These are phyloP conservation scores for Cyberlindnera suaveolens DNA, from an alignment of 805 yeast genomes.

Conservation along the genomic window DNA sequence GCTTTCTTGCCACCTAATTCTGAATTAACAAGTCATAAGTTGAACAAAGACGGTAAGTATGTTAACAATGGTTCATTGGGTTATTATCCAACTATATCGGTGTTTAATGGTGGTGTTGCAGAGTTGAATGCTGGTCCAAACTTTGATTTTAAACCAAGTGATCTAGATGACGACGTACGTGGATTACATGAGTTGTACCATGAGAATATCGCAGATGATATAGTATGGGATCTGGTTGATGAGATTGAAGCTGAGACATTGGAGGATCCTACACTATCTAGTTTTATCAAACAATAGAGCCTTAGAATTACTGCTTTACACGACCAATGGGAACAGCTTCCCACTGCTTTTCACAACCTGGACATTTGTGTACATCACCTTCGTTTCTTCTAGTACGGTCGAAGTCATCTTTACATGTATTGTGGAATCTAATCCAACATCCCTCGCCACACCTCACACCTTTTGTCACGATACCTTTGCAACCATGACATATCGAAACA, in stretches of 20 bases:
- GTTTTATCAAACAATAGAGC: no score
- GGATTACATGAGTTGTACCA: conserved; percentile 56
- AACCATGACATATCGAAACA: conserved; percentile 39
- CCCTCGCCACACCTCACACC: conserved; percentile 32
- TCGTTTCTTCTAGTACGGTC: conserved; percentile 24
- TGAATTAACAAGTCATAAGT: conserved; percentile 30
- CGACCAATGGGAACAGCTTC: conserved; percentile 13
- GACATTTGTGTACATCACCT: background rate
- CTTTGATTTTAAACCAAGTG: conserved; percentile 40
- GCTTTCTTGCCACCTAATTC: conserved; percentile 80
- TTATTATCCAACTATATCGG: conserved; percentile 86
- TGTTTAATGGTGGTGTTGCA: conserved; percentile 73
- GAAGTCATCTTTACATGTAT: conserved; percentile 38
- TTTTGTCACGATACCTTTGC: conserved; percentile 45
- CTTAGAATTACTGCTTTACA: background rate
- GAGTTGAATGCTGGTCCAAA: conserved; percentile 63
- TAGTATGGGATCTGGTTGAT: conserved; percentile 78
- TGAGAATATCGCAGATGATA: conserved; percentile 72
- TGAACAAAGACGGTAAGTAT: conserved; percentile 32
- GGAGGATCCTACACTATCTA: conserved; percentile 22
- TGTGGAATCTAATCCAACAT: conserved; percentile 41
- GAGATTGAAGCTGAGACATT: conserved; percentile 64
- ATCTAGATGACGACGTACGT: conserved; percentile 30
- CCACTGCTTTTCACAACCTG: background rate
- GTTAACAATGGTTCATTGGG: conserved; percentile 84